Evolutionary conservation across 2,329 filamentous ascomycete species (phyloP).

Genomic region (Taxawa tesnikishii): DNA sequence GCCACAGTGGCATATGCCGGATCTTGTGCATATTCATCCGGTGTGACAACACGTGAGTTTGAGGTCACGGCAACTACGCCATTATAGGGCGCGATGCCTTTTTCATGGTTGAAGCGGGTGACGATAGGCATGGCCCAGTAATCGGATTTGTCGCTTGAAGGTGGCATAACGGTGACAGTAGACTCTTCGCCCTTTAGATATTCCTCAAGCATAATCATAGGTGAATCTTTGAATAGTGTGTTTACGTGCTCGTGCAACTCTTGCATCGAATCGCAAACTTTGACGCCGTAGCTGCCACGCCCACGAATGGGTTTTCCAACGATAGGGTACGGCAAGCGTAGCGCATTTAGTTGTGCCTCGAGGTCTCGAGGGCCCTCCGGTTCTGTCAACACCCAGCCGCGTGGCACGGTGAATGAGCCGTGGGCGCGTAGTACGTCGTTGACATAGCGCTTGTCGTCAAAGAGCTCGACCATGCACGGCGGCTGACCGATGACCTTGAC

Average conservation of each 20-base stretch:
- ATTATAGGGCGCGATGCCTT: slow-evolving; percentile 38
- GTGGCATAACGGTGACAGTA: slow-evolving; percentile 41
- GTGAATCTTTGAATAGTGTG: slow-evolving; percentile 23
- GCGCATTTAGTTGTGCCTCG: slow-evolving; percentile 9
- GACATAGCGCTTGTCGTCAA: slow-evolving; percentile 39
- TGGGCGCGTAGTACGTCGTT: slow-evolving; percentile 28
- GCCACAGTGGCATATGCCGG: slow-evolving; percentile 20
- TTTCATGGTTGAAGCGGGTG: slow-evolving; percentile 33
- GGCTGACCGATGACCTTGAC: slow-evolving; percentile 34
- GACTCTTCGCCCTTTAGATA: slow-evolving; percentile 36
- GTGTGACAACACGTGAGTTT: slow-evolving; percentile 31
- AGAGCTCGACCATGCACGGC: slow-evolving; percentile 33
- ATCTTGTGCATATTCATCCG: slow-evolving; percentile 19
- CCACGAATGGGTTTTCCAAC: slow-evolving; percentile 38
- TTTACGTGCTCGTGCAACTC: slow-evolving; percentile 23
- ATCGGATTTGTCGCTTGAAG: slow-evolving; percentile 15
- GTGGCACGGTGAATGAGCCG: slow-evolving; percentile 28
- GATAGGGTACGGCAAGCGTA: slow-evolving; percentile 23
- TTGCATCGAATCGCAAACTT: slow-evolving; percentile 24
- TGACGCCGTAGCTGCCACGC: slow-evolving; percentile 38
- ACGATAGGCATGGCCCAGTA: slow-evolving; percentile 36
- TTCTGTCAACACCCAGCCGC: slow-evolving; percentile 5
- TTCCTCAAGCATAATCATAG: slow-evolving; percentile 34
- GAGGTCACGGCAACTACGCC: slow-evolving; percentile 33
- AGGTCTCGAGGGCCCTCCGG: slow-evolving; percentile 3